phyloP scores from a whole-genome alignment of 176 grass and related monocot genomes.

The Elymus sibiricus region DNA sequence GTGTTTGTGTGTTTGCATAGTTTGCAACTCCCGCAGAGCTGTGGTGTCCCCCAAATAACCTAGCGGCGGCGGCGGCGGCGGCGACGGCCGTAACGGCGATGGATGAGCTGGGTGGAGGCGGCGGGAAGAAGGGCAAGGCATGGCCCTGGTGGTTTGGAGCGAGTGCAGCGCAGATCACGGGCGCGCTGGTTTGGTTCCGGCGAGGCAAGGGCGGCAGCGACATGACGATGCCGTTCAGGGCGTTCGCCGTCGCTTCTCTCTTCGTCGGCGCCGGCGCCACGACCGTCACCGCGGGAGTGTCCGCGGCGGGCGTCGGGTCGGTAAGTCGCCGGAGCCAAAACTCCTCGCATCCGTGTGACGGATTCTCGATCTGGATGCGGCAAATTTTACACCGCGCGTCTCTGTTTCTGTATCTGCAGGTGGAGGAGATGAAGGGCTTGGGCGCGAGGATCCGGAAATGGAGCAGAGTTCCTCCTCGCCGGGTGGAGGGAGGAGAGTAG shows the following conservation, averaged over 20 bases:
- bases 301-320: conserved; percentile 54
- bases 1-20: neutral
- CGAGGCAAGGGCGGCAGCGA: conserved; percentile 41
- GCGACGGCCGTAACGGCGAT: conserved; percentile 14
- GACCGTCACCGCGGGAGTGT: conserved; percentile 29
- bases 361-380: neutral
- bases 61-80: conserved; percentile 17
- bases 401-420: conserved; percentile 24
- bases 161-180: conserved; percentile 42
- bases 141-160: conserved; percentile 68
- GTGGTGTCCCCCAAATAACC: neutral
- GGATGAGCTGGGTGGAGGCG: conserved; percentile 7
- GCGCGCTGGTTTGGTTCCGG: conserved; percentile 55
- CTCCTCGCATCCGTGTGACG: neutral
- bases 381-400: neutral
- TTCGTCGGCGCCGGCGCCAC: conserved; percentile 61
- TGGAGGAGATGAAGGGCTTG: conserved; percentile 58
- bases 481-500: conserved; percentile 29
- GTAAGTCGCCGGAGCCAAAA: conserved; percentile 5
- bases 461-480: conserved; percentile 61
- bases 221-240: conserved; percentile 75
- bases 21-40: neutral
- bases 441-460: conserved; percentile 61
- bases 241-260: conserved; percentile 63
- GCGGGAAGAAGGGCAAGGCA: neutral